phyloP scores from a whole-genome alignment of 2,329 filamentous ascomycete genomes.

The Calonectria multiphialidica region DNA sequence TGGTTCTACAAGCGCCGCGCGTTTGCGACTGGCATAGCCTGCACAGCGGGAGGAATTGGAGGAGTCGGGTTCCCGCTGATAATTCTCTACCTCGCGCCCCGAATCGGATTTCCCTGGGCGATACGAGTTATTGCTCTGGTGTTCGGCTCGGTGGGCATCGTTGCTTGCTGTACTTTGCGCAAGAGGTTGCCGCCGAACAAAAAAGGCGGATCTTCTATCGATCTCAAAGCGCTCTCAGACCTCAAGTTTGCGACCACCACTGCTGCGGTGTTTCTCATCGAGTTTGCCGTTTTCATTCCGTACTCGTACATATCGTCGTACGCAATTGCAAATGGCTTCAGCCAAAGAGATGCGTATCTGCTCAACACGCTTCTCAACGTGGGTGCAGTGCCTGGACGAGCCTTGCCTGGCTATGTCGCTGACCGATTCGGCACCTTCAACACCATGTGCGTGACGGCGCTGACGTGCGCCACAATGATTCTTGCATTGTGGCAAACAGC shows the following conservation, averaged over 20 bases:
- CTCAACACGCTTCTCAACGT: constrained; percentile 78
- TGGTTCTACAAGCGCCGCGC: constrained; percentile 76
- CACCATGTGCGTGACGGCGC: constrained; percentile 71
- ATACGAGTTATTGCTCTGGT: constrained; percentile 47
- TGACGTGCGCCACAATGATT: constrained; percentile 56
- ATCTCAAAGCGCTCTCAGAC: constrained; percentile 65
- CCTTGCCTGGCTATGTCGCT: constrained; percentile 71
- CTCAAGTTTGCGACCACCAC: constrained; percentile 64
- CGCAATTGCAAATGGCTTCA: constrained; percentile 61
- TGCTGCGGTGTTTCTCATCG: constrained; percentile 63
- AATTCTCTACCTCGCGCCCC: constrained; percentile 42
- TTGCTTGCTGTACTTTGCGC: constrained; percentile 48
- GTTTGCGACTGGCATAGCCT: constrained; percentile 77
- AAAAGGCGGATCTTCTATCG: constrained; percentile 57
- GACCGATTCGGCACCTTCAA: constrained; percentile 80
- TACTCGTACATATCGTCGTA: constrained; percentile 78
- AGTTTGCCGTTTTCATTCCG: constrained; percentile 74
- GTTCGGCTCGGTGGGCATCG: constrained; percentile 27
- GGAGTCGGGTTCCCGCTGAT: constrained; percentile 63
- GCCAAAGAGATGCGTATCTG: constrained; percentile 70
- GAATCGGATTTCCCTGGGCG: constrained; percentile 47
- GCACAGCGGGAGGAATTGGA: constrained; percentile 72
- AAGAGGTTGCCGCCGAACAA: constrained; percentile 62
- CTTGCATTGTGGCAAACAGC: constrained; percentile 73
- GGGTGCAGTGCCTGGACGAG: constrained; percentile 75